Evolutionary conservation across 768 basidiomycete genomes (phyloP), one percentile per base, ranked within the genome.

Genomic region (Russula vinacea): DNA sequence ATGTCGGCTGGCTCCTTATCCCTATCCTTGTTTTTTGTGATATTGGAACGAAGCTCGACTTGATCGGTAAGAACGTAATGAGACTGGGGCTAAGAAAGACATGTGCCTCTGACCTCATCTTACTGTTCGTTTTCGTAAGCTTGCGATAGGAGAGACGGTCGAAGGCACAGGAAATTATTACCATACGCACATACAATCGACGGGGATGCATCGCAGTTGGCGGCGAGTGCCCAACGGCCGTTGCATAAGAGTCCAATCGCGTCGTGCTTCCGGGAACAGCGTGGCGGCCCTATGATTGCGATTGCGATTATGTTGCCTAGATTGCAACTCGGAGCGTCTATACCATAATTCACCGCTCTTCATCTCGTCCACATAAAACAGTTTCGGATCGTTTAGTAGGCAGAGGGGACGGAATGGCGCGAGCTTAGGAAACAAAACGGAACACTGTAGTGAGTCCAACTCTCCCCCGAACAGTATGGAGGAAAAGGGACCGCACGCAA

Each of bases 1-100:
- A 71, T 58, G 69, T 76, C 75, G 47, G 67, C 69, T 51, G 74
- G 73, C 24, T 58, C 68, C 47, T 72, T 70, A 29, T 65, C 63
- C 2, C 22, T 45, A 33, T n/a, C 55, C 29, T 40, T 44, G 26
- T 29, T 42, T 40, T 26, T 10, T 56, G 14, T 11, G 32, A 3
- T n/a, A 17, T n/a, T n/a, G n/a, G n/a, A n/a, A n/a, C n/a, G 24
- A 37, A 52, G 17, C 13, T 40, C 13, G n/a, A 62, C 42, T 56
- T 42, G 37, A 10, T 35, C 4, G 24, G 37, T 45, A 14, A 44
- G 39, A 32, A 57, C 13, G 40, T 39, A 11, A 19, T 13, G n/a
- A 10, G 53, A 16, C n/a, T 16, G 16, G 26, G 17, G 16, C 29
- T 26, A 8, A 22, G 13, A 35, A 55, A 5, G 17, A 39, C 1